These are phyloP conservation scores for Sphaerosporella brunnea DNA, from an alignment of 495 filamentous ascomycete genomes.

Conservation along the genomic window DNA sequence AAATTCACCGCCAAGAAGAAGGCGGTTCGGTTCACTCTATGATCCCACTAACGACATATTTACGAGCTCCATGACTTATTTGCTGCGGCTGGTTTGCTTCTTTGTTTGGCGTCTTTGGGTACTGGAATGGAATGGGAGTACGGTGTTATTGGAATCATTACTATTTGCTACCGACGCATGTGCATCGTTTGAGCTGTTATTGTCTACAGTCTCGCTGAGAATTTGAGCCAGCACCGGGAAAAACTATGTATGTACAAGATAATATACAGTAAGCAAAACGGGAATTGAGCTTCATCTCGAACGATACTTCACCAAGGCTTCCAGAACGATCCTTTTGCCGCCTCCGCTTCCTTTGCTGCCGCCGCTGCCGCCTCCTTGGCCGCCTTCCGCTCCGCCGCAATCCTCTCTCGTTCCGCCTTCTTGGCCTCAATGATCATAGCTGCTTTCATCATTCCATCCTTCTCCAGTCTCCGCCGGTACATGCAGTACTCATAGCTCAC, in stretches of 20 bases:
- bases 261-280: not conserved
- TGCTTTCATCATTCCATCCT: constrained; percentile 57
- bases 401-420: constrained; percentile 45
- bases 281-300: not conserved
- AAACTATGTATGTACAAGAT: not conserved
- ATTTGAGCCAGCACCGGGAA: not conserved
- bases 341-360: constrained; percentile 5
- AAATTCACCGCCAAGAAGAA: constrained; percentile 21
- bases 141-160: no score
- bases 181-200: no score
- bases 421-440: constrained; percentile 63
- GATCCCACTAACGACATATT: constrained; percentile 10
- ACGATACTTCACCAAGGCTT: constrained; percentile 21
- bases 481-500: constrained; percentile 68
- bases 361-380: not conserved
- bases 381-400: constrained; percentile 31
- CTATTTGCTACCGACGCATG: no score
- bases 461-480: constrained; percentile 48
- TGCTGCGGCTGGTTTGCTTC: not conserved
- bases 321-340: constrained; percentile 9
- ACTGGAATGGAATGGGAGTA: not conserved
- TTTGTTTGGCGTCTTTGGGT: not conserved
- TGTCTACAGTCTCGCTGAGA: not conserved
- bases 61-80: no score
- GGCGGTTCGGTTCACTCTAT: constrained; percentile 16